Conservation (phyloP, 495 filamentous ascomycete genomes). For the Talaromyces adpressus region DNA sequence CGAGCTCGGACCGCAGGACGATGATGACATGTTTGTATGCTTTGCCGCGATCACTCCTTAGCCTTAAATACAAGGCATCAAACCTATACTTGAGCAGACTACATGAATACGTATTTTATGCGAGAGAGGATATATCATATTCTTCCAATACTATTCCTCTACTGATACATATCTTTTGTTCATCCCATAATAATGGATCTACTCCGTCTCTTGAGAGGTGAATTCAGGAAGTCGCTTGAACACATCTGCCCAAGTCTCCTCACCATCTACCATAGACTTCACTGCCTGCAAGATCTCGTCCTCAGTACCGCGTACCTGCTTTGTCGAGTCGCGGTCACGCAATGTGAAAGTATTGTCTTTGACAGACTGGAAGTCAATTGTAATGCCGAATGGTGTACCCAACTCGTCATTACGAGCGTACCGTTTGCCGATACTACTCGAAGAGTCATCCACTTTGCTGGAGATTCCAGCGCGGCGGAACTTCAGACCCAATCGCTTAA, state of each 20-base stretch:
- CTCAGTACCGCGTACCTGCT: conserved; percentile 58
- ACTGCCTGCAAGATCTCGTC: conserved; percentile 60
- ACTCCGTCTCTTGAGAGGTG: conserved; percentile 60
- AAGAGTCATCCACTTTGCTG: conserved; percentile 58
- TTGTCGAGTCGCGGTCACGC: conserved; percentile 59
- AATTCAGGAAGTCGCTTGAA: conserved; percentile 56
- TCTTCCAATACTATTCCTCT: background rate
- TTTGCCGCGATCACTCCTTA: background rate
- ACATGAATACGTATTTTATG: background rate
- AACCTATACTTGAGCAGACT: background rate
- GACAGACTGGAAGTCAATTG: conserved; percentile 64
- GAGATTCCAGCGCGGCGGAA: conserved; percentile 53
- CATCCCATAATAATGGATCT: conserved; percentile 12
- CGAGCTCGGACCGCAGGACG: background rate
- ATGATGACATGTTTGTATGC: conserved; percentile 2
- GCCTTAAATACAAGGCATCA: background rate
- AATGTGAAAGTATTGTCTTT: conserved; percentile 63
- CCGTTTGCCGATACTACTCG: conserved; percentile 63
- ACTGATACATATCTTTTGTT: background rate
- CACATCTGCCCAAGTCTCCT: conserved; percentile 60
- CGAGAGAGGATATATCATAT: background rate
- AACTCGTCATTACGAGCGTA: conserved; percentile 63
- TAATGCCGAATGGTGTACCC: conserved; percentile 58
- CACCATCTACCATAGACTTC: conserved; percentile 51
- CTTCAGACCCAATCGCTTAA: conserved; percentile 41